Conservation (phyloP, 192 early-diverging fungal genomes). For the Coemansia sp. region DNA sequence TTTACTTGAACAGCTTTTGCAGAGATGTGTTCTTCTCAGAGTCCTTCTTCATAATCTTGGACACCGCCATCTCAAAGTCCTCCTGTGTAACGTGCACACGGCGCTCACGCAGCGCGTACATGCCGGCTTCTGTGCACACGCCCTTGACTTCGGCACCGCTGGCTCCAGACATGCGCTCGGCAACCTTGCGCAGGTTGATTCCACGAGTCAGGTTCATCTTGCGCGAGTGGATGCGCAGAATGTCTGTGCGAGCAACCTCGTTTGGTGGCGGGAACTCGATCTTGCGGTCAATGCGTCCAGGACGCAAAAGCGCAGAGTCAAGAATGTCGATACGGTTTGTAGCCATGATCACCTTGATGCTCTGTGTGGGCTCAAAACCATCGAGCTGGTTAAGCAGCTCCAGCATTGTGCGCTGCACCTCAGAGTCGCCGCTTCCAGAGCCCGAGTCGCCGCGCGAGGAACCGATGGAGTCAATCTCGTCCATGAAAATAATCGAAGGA, state of each 20-base stretch:
- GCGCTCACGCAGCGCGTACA: constrained; percentile 91
- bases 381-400: constrained; percentile 89
- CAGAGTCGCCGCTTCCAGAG: constrained; percentile 78
- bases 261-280: constrained; percentile 90
- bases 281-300: constrained; percentile 89
- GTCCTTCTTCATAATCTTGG: constrained; percentile 99
- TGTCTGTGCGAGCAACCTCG: constrained; percentile 82
- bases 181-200: constrained; percentile 88
- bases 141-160: constrained; percentile 90
- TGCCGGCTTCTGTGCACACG: constrained; percentile 86
- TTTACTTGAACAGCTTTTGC: constrained; percentile 96
- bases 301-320: constrained; percentile 83
- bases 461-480: constrained; percentile 90
- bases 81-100: constrained; percentile 99
- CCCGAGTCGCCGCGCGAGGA: constrained; percentile 81
- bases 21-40: constrained; percentile 95
- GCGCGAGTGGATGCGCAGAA: constrained; percentile 89
- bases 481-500: constrained; percentile 92
- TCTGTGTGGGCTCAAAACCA: constrained; percentile 88
- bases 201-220: constrained; percentile 91
- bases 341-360: constrained; percentile 93
- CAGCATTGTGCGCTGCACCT: constrained; percentile 90
- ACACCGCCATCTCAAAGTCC: constrained; percentile 99
- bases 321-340: constrained; percentile 92
- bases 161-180: constrained; percentile 81